Conservation (phyloP, 2,329 filamentous ascomycete genomes). For the Purpureocillium lavendulum region DNA sequence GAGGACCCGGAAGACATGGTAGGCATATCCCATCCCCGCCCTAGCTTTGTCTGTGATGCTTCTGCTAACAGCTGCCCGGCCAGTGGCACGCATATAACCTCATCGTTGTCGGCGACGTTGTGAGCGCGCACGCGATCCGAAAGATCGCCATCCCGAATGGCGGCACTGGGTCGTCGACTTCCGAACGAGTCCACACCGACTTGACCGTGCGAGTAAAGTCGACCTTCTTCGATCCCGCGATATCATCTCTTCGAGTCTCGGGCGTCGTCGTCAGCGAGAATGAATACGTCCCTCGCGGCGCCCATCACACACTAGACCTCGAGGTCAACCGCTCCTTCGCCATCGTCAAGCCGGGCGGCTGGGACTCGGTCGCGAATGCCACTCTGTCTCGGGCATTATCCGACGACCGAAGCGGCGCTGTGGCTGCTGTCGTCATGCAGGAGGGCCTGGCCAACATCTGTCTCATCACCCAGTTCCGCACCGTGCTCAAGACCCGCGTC, state of each 20-base stretch:
- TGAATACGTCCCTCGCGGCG: constrained; percentile 41
- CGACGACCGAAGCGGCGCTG: constrained; percentile 69
- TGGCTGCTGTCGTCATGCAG: constrained; percentile 90
- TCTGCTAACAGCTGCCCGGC: constrained; percentile 4
- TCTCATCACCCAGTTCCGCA: constrained; percentile 72
- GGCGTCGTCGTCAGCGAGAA: constrained; percentile 47
- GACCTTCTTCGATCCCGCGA: constrained; percentile 49
- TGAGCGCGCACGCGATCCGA: constrained; percentile 47
- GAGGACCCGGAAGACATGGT: constrained; percentile 41
- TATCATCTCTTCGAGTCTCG: constrained; percentile 47
- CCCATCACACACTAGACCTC: constrained; percentile 62
- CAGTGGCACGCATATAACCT: constrained; percentile 56
- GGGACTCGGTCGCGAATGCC: constrained; percentile 82
- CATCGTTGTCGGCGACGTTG: constrained; percentile 42
- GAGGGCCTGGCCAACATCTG: constrained; percentile 80
- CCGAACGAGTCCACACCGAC: constrained; percentile 47
- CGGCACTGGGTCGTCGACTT: constrained; percentile 37
- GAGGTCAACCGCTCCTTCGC: constrained; percentile 85
- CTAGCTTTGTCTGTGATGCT: background rate
- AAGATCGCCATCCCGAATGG: constrained; percentile 43
- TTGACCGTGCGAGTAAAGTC: constrained; percentile 49
- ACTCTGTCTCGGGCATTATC: constrained; percentile 73
- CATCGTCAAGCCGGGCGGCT: constrained; percentile 72
- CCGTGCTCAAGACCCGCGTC: constrained; percentile 55
- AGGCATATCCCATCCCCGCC: constrained; percentile 9